Evolutionary conservation across 2,329 filamentous ascomycete genomes (phyloP).

Genomic region (Simplicillium aogashimaense): DNA sequence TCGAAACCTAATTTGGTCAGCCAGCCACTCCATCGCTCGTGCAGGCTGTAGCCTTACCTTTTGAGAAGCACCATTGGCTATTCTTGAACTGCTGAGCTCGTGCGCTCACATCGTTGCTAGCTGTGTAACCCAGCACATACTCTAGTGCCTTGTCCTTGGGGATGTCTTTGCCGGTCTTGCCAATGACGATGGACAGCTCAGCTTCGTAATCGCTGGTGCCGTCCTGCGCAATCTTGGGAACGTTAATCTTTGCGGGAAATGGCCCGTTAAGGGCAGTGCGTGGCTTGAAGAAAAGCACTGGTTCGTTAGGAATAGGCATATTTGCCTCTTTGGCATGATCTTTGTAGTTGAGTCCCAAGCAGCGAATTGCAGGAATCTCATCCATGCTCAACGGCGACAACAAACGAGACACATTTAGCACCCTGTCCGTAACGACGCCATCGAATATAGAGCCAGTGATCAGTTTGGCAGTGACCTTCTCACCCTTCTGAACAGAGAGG

Average conservation of each 20-base stretch:
- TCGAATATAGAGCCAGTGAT: slow-evolving; percentile 2
- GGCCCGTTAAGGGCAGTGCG: not conserved
- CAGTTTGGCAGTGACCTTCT: not conserved
- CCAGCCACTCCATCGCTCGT: not conserved
- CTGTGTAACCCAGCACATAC: slow-evolving; percentile 11
- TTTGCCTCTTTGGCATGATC: slow-evolving; percentile 6
- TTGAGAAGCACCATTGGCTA: slow-evolving; percentile 46
- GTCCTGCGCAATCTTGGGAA: not conserved
- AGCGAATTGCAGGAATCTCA: slow-evolving; percentile 18
- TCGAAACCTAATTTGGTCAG: slow-evolving; percentile 27
- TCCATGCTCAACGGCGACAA: slow-evolving; percentile 34
- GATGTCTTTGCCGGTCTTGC: slow-evolving; percentile 1
- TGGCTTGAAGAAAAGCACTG: not conserved
- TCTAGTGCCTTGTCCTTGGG: slow-evolving; percentile 2
- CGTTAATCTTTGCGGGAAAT: not conserved
- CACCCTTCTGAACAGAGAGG: not conserved
- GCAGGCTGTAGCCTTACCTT: slow-evolving; percentile 23
- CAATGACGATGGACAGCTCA: slow-evolving; percentile 3
- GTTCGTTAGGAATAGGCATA: not conserved
- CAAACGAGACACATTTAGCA: slow-evolving; percentile 12
- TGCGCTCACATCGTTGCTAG: slow-evolving; percentile 47
- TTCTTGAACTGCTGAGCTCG: slow-evolving; percentile 43
- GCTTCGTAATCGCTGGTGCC: slow-evolving; percentile 2
- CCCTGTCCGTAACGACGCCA: not conserved
- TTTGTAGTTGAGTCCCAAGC: slow-evolving; percentile 14